These are phyloP conservation scores for Penicillium rolfsii DNA, from an alignment of 2,329 filamentous ascomycete species.

Conservation along the genomic window DNA sequence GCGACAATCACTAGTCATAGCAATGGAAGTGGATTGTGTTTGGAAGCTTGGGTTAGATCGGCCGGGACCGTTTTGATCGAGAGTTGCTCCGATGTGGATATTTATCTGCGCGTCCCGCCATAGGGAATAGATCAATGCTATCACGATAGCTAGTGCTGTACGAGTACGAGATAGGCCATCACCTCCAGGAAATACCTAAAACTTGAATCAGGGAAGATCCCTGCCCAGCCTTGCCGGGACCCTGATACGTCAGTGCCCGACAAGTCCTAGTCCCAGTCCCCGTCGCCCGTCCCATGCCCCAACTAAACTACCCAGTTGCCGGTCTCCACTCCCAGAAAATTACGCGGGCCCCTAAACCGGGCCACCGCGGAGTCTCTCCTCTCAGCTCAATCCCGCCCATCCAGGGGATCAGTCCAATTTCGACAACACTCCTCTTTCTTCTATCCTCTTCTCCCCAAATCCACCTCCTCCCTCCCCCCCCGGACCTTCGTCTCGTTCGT, in stretches of 20 bases:
- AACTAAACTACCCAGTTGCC: not conserved
- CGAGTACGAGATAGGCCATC: conserved; percentile 1
- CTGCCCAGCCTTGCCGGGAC: conserved; percentile 2
- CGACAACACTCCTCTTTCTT: not conserved
- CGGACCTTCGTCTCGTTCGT: not conserved
- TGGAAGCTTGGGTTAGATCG: not conserved
- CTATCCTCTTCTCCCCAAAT: no score
- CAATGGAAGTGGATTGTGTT: not conserved
- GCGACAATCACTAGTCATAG: not conserved
- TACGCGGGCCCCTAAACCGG: conserved; percentile 19
- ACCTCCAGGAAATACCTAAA: not conserved
- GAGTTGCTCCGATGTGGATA: no score
- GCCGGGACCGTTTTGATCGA: not conserved
- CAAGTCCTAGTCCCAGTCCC: not conserved
- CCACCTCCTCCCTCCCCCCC: no score
- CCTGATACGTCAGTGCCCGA: not conserved
- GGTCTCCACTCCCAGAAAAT: conserved; percentile 16
- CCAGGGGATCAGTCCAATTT: conserved; percentile 1
- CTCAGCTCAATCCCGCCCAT: conserved; percentile 1
- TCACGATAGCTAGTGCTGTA: not conserved
- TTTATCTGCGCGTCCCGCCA: not conserved
- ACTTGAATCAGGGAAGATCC: not conserved
- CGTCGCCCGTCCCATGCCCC: conserved; percentile 3
- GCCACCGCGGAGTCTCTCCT: not conserved
- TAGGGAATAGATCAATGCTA: not conserved